phyloP scores from a whole-genome alignment of 2,329 filamentous ascomycete genomes.

The Zymoseptoria crescenta region DNA sequence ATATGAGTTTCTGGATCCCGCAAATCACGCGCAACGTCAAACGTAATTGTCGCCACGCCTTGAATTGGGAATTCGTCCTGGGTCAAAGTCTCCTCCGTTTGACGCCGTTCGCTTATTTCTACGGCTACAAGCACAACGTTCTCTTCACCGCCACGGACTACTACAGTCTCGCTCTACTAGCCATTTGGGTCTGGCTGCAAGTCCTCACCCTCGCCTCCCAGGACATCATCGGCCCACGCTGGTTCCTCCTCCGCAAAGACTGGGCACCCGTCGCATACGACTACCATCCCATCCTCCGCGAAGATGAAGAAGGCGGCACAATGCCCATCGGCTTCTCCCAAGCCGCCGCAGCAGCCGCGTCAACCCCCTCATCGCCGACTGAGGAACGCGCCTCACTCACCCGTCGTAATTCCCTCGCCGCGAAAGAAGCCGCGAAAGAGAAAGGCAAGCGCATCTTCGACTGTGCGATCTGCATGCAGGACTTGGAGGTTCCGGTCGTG shows the following conservation, averaged over 20 bases:
- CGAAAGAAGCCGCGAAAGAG: slow-evolving; percentile 33
- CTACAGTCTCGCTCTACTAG: slow-evolving; percentile 55
- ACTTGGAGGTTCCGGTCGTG: slow-evolving; percentile 80
- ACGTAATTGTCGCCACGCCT: slow-evolving; percentile 82
- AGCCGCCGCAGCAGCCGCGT: slow-evolving; percentile 19
- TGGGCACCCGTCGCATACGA: slow-evolving; percentile 73
- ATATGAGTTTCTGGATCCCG: slow-evolving; percentile 85
- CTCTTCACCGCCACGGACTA: slow-evolving; percentile 66
- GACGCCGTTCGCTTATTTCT: slow-evolving; percentile 79
- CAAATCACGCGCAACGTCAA: slow-evolving; percentile 86
- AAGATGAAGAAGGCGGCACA: slow-evolving; percentile 69
- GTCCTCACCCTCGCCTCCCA: slow-evolving; percentile 71
- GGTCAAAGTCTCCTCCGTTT: slow-evolving; percentile 75
- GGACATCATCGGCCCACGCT: slow-evolving; percentile 79
- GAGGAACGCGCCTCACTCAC: slow-evolving; percentile 20
- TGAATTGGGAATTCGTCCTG: slow-evolving; percentile 85
- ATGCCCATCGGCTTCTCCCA: slow-evolving; percentile 63
- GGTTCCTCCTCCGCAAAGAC: slow-evolving; percentile 60
- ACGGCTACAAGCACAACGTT: slow-evolving; percentile 68
- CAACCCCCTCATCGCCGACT: slow-evolving; percentile 20
- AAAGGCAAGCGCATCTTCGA: slow-evolving; percentile 62
- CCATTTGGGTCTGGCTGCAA: slow-evolving; percentile 81
- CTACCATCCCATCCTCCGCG: slow-evolving; percentile 82
- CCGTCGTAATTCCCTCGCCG: slow-evolving; percentile 10
- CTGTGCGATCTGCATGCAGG: slow-evolving; percentile 90